Base-by-base conservation (phyloP, 805 yeast genomes). In the Candida nanaspora region DNA sequence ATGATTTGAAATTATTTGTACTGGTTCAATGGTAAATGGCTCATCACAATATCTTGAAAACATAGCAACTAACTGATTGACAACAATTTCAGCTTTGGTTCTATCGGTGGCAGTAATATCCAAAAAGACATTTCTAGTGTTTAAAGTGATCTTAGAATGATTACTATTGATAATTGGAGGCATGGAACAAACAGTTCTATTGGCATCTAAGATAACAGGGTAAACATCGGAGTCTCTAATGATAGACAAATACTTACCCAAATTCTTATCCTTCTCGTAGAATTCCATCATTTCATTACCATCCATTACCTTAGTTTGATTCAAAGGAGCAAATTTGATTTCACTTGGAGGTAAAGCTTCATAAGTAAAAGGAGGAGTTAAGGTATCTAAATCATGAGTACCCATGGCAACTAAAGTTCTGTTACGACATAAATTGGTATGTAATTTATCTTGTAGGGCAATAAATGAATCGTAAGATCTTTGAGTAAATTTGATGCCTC, bases 361-460 rank as follows among this genome's bases (percentile, higher is more conserved):
- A 69, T 87, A 93, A 41, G 86, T 77, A 68, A 93, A 87, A 44
- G 95, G 94, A 22, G 86, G 84, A 31, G 74, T 61, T 50, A 91
- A 66, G 37, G 83, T 77, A 61, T 86, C 95, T 46, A 82, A 72
- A 64, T 93, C 98, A 59, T 93, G 99, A 40, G 99, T 93, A 55
- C 99, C 99, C 74, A 91, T 88, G 38, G 98, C 98, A 42, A 93
- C 98, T 52, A 93, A 75, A 27, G 96, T 82, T 75, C 99, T 86
- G 66, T 91, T 86, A 72, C 99, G 91, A 66, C 98, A 91, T 57
- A 93, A 70, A 63, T 93, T 93, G 47, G 94, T 71, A 68, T 93
- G 99, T 51, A 93, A 73, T 65, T 93, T 93, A 64, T 93, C 99
- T 68, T 93, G 99, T 54, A 93, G 71, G 23, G 95, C 83, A 56